Conservation (phyloP, 441 rosid genomes). For the Eruca vesicaria region DNA sequence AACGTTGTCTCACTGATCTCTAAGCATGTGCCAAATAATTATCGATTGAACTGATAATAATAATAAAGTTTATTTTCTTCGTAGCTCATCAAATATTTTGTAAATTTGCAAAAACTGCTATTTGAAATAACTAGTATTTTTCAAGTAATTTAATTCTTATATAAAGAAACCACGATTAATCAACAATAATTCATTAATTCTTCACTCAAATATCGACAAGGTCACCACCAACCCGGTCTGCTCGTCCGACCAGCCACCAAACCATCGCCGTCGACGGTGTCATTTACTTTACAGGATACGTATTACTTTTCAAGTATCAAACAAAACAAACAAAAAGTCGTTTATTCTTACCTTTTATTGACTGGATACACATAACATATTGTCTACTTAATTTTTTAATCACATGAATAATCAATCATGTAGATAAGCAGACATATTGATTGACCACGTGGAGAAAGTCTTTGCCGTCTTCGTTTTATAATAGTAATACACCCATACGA, state of each 20-base stretch:
- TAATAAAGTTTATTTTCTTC: not conserved
- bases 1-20: too few species aligned
- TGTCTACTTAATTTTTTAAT: not conserved
- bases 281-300: slow-evolving; percentile 3
- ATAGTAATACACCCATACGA: slow-evolving; percentile 19
- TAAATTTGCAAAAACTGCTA: not conserved
- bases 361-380: not conserved
- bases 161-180: not conserved
- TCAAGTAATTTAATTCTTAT: not conserved
- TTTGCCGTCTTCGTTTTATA: slow-evolving; percentile 1
- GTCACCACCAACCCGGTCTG: not conserved
- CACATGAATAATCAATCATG: slow-evolving; percentile 3
- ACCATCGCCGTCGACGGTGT: not conserved
- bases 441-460: slow-evolving; percentile 20
- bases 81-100: not conserved
- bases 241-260: not conserved
- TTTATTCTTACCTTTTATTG: slow-evolving; percentile 5
- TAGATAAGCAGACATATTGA: not conserved
- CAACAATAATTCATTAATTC: not conserved
- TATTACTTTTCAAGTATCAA: not conserved
- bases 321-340: not conserved
- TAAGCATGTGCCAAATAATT: too few species aligned
- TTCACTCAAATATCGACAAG: not conserved
- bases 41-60: too few species aligned
- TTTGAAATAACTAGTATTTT: not conserved